These are phyloP conservation scores for Tuber magnatum DNA, from an alignment of 495 filamentous ascomycete genomes.

Conservation along the genomic window DNA sequence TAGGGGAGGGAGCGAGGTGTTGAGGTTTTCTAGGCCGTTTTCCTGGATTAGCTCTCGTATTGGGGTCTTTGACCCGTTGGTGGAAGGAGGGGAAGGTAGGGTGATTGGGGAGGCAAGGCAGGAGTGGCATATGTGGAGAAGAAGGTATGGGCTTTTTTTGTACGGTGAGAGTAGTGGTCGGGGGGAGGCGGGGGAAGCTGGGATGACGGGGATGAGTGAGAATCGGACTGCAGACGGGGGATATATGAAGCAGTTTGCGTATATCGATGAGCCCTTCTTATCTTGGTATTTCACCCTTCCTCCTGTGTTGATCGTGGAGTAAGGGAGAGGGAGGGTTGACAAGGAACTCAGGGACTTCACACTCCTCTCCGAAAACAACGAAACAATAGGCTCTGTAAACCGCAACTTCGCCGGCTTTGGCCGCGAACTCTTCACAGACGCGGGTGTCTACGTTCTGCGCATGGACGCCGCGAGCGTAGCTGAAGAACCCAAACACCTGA, in stretches of 20 bases:
- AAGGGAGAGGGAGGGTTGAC: too few species aligned
- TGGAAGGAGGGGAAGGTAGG: slow-evolving; percentile 37
- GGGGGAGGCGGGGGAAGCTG: slow-evolving; percentile 26
- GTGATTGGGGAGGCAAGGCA: slow-evolving; percentile 63
- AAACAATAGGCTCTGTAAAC: slow-evolving; percentile 57
- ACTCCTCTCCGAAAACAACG: slow-evolving; percentile 46
- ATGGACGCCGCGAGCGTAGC: slow-evolving; percentile 57
- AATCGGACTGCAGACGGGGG: too few species aligned
- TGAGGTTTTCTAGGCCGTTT: slow-evolving; percentile 63
- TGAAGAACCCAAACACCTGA: slow-evolving; percentile 44
- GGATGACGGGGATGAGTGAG: slow-evolving; percentile 37
- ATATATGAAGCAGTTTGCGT: slow-evolving; percentile 57
- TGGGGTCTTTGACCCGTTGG: slow-evolving; percentile 52
- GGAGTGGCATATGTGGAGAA: slow-evolving; percentile 59
- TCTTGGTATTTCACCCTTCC: slow-evolving; percentile 45
- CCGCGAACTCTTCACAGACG: slow-evolving; percentile 66
- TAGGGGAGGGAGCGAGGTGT: slow-evolving; percentile 55
- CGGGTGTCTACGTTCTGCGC: slow-evolving; percentile 60
- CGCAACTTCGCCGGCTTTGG: slow-evolving; percentile 62
- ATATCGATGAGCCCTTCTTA: slow-evolving; percentile 52
- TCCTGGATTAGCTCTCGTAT: slow-evolving; percentile 61
- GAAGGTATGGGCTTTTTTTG: slow-evolving; percentile 64
- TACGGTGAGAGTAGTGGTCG: slow-evolving; percentile 43
- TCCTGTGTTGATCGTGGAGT: too few species aligned
- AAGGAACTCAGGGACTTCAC: slow-evolving; percentile 46